phyloP scores from a whole-genome alignment of 805 yeast species.

The Metschnikowia rubicola region DNA sequence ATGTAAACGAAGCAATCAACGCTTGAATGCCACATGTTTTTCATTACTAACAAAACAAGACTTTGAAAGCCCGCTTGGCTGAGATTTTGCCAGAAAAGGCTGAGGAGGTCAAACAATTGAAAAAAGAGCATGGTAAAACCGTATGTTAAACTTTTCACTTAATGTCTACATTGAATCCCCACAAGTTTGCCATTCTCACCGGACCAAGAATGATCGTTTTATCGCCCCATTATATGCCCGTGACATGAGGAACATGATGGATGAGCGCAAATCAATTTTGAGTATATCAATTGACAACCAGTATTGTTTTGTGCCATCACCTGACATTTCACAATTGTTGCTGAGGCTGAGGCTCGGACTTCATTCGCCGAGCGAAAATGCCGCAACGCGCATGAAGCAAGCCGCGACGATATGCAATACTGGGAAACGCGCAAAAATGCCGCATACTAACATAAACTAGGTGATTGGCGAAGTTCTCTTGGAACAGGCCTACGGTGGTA shows the following conservation, averaged over 20 bases:
- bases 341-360: slow-evolving; percentile 6
- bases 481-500: slow-evolving; percentile 57
- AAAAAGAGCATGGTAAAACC: slow-evolving; percentile 85
- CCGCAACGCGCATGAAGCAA: slow-evolving; percentile 3
- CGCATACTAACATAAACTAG: slow-evolving; percentile 15
- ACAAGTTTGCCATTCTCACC: neutral
- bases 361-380: slow-evolving; percentile 4
- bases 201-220: too few relatives aligned
- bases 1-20: neutral
- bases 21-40: neutral
- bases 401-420: slow-evolving; percentile 1
- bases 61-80: slow-evolving; percentile 92
- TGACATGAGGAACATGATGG: too few relatives aligned
- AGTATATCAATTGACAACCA: neutral
- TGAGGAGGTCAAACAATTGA: slow-evolving; percentile 86
- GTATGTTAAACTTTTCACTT: slow-evolving; percentile 36
- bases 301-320: neutral
- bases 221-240: too few relatives aligned
- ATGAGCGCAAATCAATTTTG: neutral
- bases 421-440: neutral
- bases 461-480: slow-evolving; percentile 42
- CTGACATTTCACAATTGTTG: neutral
- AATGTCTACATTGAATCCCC: neutral
- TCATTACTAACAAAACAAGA: slow-evolving; percentile 35
- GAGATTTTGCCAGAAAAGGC: slow-evolving; percentile 88